Conservation (phyloP, 805 yeast species). For the Kuraishia floccosa region DNA sequence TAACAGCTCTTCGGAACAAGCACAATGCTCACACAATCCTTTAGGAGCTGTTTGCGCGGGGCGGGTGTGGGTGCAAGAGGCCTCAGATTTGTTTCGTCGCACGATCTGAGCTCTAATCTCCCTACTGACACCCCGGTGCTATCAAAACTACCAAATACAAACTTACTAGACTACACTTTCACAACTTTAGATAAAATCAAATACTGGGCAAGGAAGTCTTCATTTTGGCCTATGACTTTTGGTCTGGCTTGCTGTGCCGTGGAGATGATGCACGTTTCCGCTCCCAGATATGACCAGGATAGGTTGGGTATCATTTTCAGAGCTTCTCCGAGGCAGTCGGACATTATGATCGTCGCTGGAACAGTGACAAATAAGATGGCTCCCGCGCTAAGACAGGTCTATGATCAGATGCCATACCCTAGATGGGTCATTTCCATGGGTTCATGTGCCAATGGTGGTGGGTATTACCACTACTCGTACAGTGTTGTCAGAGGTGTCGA, state of each 20-base stretch:
- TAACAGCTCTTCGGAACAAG: too few species aligned
- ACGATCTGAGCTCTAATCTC: constrained; percentile 24
- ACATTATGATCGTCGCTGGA: constrained; percentile 88
- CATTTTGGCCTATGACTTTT: constrained; percentile 90
- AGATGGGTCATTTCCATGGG: constrained; percentile 95
- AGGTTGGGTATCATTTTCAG: constrained; percentile 87
- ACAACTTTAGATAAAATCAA: constrained; percentile 75
- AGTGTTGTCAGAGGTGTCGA: constrained; percentile 87
- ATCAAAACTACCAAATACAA: constrained; percentile 46
- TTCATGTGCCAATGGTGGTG: constrained; percentile 90
- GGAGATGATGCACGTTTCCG: constrained; percentile 90
- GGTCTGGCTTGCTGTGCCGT: constrained; percentile 92
- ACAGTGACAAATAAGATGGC: constrained; percentile 91
- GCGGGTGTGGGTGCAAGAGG: constrained; percentile 4
- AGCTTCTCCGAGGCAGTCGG: constrained; percentile 89
- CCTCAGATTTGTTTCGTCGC: background rate
- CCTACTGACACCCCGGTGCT: constrained; percentile 65
- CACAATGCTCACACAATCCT: too few species aligned
- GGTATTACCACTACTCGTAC: constrained; percentile 83
- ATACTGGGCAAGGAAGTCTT: constrained; percentile 86
- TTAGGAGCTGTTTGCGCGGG: too few species aligned
- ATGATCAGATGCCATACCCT: constrained; percentile 92
- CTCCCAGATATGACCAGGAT: constrained; percentile 89
- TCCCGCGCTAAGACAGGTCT: constrained; percentile 84
- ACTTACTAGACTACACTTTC: constrained; percentile 67